These are phyloP conservation scores for Dendrocalamus sinicus DNA, from an alignment of 176 grass and related monocot species.

Conservation along the genomic window DNA sequence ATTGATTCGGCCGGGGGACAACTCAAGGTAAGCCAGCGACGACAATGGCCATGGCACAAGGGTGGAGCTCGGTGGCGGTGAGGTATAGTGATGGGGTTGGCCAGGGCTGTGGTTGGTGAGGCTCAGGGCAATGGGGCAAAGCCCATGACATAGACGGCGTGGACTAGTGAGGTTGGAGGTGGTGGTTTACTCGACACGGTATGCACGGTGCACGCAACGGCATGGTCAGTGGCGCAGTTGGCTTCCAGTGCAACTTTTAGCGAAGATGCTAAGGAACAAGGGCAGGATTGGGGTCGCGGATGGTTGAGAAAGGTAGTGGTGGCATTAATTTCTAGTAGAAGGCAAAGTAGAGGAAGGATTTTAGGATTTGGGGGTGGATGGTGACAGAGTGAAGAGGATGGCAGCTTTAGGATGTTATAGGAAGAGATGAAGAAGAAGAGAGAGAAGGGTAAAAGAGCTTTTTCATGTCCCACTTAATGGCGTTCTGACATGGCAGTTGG, in stretches of 20 bases:
- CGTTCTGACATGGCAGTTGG: fast-evolving
- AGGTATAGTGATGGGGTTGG: no score
- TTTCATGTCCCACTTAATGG: no score
- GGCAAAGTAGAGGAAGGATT: not conserved
- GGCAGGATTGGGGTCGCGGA: not conserved
- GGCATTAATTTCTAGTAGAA: not conserved
- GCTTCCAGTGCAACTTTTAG: no score
- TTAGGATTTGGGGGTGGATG: not conserved
- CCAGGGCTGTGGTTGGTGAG: no score
- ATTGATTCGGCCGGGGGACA: no score
- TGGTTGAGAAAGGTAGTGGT: not conserved
- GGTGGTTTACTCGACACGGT: not conserved
- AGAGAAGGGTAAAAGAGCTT: not conserved
- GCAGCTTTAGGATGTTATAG: not conserved
- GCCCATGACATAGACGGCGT: fast-evolving
- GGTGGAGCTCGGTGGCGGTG: no score
- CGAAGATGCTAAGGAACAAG: no score
- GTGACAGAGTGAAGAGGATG: not conserved
- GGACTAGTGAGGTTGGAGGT: not conserved
- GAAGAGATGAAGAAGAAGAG: not conserved
- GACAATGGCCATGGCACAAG: no score
- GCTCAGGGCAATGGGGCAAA: not conserved
- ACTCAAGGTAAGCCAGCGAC: no score
- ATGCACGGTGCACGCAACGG: not conserved
- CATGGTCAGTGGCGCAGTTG: fast-evolving